Evolutionary conservation across 352 stramenopile genomes (phyloP).

Genomic region (Phytophthora pisi): DNA sequence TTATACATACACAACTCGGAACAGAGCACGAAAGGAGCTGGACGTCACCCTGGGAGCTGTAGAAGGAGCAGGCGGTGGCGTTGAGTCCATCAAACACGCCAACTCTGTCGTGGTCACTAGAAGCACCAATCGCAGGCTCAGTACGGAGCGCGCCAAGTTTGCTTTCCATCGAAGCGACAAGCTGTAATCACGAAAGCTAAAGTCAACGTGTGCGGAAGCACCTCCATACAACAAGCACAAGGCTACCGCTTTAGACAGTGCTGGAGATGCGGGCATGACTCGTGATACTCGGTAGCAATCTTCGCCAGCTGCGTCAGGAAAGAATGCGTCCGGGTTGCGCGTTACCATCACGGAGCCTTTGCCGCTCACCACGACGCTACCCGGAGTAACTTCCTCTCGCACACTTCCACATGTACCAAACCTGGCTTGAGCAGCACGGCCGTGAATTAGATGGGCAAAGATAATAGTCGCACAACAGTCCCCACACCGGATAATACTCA

Average conservation of each 20-base stretch:
- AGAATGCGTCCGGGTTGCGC: slow-evolving; percentile 62
- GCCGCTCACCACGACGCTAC: slow-evolving; percentile 58
- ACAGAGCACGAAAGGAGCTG: no score
- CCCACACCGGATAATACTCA: slow-evolving; percentile 58
- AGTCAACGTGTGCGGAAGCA: not conserved
- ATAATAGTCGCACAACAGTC: not conserved
- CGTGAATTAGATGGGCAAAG: not conserved
- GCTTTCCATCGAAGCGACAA: slow-evolving; percentile 34
- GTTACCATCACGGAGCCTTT: slow-evolving; percentile 41
- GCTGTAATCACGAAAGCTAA: slow-evolving; percentile 12
- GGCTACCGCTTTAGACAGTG: slow-evolving; percentile 36
- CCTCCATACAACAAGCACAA: not conserved
- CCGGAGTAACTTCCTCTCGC: slow-evolving; percentile 39
- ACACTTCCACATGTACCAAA: slow-evolving; percentile 69
- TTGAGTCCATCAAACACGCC: slow-evolving; percentile 55
- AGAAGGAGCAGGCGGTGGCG: slow-evolving; percentile 70
- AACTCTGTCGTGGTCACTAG: slow-evolving; percentile 21
- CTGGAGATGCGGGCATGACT: slow-evolving; percentile 38
- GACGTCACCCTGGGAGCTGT: slow-evolving; percentile 50
- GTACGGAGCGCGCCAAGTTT: slow-evolving; percentile 28
- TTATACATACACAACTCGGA: not conserved
- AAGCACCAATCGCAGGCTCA: slow-evolving; percentile 21
- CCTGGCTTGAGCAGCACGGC: slow-evolving; percentile 8
- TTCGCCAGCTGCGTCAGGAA: slow-evolving; percentile 26
- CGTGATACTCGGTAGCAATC: slow-evolving; percentile 42